Conservation (phyloP, 306 rosid genomes). For the Mimosa pudica region DNA sequence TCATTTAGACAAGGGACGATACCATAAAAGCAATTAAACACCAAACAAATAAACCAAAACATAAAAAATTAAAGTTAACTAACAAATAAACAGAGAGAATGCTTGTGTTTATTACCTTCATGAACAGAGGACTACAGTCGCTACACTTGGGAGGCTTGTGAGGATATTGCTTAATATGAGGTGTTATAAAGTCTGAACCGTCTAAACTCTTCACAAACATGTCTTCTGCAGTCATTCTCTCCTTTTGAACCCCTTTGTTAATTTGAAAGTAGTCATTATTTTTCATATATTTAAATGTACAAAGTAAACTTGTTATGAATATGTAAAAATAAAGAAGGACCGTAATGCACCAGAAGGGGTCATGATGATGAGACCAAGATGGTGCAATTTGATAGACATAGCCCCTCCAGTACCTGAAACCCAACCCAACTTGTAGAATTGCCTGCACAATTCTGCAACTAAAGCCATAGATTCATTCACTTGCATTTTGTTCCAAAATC, state of each 20-base stretch:
- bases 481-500: constrained; percentile 20
- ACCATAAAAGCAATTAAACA: not conserved
- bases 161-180: constrained; percentile 25
- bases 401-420: constrained; percentile 23
- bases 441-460: constrained; percentile 23
- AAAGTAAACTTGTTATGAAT: not conserved
- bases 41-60: not conserved
- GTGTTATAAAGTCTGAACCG: constrained; percentile 20
- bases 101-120: not conserved
- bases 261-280: not conserved
- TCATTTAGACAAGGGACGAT: not conserved
- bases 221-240: constrained; percentile 36
- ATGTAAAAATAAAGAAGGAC: not conserved
- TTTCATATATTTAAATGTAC: not conserved
- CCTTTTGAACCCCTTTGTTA: constrained; percentile 34
- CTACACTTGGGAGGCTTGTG: constrained; percentile 16
- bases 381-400: constrained; percentile 8
- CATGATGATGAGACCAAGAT: constrained; percentile 15
- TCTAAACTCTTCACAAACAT: constrained; percentile 31
- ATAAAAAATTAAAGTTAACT: not conserved
- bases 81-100: not conserved
- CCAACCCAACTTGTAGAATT: constrained; percentile 35
- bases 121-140: not conserved
- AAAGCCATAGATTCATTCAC: constrained; percentile 13
- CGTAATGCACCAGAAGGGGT: constrained; percentile 25